Evolutionary conservation across 768 basidiomycete genomes (phyloP), one percentile per base, ranked within the genome.

Genomic region (Phaffia australis): DNA sequence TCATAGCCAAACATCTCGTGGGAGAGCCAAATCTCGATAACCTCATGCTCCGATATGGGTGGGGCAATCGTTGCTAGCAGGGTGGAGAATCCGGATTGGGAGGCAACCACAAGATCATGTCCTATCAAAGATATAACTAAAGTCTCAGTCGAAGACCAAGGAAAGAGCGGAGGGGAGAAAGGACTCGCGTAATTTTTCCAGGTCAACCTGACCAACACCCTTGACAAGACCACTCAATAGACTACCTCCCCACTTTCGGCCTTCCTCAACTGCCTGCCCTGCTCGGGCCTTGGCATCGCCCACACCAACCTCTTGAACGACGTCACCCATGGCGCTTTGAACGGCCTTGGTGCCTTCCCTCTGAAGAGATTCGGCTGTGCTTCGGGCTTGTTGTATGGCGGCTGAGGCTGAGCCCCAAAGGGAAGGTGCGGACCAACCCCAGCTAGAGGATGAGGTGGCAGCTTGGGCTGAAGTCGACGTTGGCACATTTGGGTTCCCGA

Each of bases 1-100:
- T 93, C 91, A 74, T 94, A 97, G 21, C 95, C 95, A 70, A 83
- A 81, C 93, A 99, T 93, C 71, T 95, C 92, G 77, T 98, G 93
- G 73, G 87, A 87, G 49, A 99, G 79, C 87, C 89, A 90, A 9
- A 99, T 85, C 75, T 95, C 85, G 70, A 99, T 92, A 19, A 97
- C 90, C 77, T 99, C 95, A 74, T 98, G 94, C 75, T 94, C 93
- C 29, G 93, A 89, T 72, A 98, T 98, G 16, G 95, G 95, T 51
- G 95, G 95, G 0, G 95, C 95, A 68, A 99, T 94, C 32, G 87
- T 94, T 74, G 97, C 94, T 60, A 99, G 79, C 64, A 99, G 85
- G 65, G 94, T 92, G 2, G 84, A 89, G 30, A 98, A 79, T 2
- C 93, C 91, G 14, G 89, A 90, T 48, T 93, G 78, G 32, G 91